Evolutionary conservation across 176 grass and related monocot genomes (phyloP).

Genomic region (Saccharum spontaneum): DNA sequence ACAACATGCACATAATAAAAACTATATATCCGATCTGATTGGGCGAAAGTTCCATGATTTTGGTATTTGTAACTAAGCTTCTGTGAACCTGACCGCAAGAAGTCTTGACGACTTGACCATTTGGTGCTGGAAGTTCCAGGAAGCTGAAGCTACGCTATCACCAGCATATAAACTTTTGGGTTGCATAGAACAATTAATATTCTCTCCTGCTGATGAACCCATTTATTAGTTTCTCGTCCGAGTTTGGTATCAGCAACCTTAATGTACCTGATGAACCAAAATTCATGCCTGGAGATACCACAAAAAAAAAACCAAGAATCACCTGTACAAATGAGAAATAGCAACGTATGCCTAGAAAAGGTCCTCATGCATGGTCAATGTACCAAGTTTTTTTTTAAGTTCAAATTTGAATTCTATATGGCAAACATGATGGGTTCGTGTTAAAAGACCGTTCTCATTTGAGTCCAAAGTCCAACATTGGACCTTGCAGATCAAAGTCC

Average conservation of each 20-base stretch:
- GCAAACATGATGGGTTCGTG: neutral
- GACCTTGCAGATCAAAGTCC: neutral
- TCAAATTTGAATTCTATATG: too few relatives aligned
- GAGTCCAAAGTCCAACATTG: neutral
- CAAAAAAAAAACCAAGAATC: neutral
- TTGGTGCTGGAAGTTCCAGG: neutral
- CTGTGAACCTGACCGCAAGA: neutral
- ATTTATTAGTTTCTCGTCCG: neutral
- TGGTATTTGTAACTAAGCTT: neutral
- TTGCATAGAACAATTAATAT: neutral
- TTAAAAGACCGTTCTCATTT: neutral
- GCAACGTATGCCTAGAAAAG: too few relatives aligned
- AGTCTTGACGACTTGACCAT: neutral
- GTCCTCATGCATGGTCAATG: too few relatives aligned
- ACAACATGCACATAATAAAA: neutral
- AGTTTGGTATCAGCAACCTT: neutral
- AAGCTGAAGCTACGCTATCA: neutral
- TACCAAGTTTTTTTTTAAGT: too few relatives aligned
- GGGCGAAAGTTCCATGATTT: neutral
- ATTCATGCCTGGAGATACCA: neutral
- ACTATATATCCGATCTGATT: neutral
- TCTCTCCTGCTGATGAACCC: neutral
- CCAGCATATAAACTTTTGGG: neutral
- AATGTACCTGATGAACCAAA: neutral
- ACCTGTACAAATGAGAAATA: neutral